Evolutionary conservation across 140 eudicot species (phyloP).

Genomic region (Erigeron philadelphicus): DNA sequence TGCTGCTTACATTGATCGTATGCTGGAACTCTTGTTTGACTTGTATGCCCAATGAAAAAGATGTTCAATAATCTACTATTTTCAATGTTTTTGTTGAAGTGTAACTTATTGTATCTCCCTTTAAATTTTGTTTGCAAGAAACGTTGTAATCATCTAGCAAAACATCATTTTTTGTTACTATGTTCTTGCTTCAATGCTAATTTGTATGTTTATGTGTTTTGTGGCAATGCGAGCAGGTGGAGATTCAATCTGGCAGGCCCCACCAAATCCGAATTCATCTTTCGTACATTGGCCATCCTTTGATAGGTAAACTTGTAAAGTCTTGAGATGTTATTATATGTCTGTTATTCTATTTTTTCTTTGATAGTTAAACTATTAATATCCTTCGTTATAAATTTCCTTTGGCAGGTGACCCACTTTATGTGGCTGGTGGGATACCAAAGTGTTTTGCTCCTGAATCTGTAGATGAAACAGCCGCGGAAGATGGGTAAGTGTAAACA

Average conservation of each 20-base stretch:
- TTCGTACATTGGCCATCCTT: conserved; percentile 85
- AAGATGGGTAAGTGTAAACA: conserved; percentile 65
- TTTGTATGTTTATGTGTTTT: conserved; percentile 6
- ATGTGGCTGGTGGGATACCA: conserved; percentile 74
- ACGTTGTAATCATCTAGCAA: too few relatives aligned
- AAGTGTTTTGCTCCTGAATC: conserved; percentile 41
- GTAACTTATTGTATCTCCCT: too few relatives aligned
- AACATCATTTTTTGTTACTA: not conserved
- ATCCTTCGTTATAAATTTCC: not conserved
- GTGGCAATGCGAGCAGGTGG: conserved; percentile 53
- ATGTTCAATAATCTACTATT: too few relatives aligned
- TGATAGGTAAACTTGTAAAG: conserved; percentile 46
- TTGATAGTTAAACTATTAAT: not conserved
- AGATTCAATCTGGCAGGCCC: conserved; percentile 96
- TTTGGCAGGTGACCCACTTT: conserved; percentile 84
- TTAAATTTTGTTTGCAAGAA: too few relatives aligned
- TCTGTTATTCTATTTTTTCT: conserved; percentile 1
- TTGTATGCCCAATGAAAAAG: too few relatives aligned
- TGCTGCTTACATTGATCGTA: too few relatives aligned
- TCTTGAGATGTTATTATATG: conserved; percentile 5
- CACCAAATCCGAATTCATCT: conserved; percentile 98
- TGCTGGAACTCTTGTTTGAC: too few relatives aligned
- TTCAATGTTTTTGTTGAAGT: too few relatives aligned
- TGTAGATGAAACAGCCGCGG: conserved; percentile 57
- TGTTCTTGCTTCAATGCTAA: not conserved